Conservation (phyloP, 345 rosid species). For the Gossypium rotundifolium region DNA sequence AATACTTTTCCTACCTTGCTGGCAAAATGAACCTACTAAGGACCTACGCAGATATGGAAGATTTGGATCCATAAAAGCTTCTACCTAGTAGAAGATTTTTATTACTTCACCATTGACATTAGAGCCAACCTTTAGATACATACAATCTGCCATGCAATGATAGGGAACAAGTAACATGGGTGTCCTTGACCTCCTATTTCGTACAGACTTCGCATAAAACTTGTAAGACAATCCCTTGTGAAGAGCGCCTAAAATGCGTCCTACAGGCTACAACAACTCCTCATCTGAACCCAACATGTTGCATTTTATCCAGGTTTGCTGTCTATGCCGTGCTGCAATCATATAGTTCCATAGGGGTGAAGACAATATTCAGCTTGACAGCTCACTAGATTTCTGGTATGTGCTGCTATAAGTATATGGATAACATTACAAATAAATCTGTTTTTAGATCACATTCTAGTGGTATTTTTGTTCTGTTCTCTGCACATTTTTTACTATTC, state of each 20-base stretch:
- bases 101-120: background rate
- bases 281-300: background rate
- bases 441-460: background rate
- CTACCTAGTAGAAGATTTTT: background rate
- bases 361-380: background rate
- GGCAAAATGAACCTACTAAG: background rate
- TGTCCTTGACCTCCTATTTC: background rate
- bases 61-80: background rate
- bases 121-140: background rate
- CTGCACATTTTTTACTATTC: background rate
- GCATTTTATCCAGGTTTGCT: background rate
- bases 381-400: background rate
- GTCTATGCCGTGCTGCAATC: background rate
- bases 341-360: background rate
- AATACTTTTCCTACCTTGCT: background rate
- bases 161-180: background rate
- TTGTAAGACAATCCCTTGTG: background rate
- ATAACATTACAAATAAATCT: background rate
- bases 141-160: background rate
- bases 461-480: background rate
- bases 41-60: background rate
- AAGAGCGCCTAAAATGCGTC: slow-evolving; percentile 2
- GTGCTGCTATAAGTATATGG: background rate
- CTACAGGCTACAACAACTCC: background rate
- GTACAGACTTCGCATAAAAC: background rate